Evolutionary conservation across 805 yeast genomes (phyloP).

Genomic region (Lipomyces anomalus): DNA sequence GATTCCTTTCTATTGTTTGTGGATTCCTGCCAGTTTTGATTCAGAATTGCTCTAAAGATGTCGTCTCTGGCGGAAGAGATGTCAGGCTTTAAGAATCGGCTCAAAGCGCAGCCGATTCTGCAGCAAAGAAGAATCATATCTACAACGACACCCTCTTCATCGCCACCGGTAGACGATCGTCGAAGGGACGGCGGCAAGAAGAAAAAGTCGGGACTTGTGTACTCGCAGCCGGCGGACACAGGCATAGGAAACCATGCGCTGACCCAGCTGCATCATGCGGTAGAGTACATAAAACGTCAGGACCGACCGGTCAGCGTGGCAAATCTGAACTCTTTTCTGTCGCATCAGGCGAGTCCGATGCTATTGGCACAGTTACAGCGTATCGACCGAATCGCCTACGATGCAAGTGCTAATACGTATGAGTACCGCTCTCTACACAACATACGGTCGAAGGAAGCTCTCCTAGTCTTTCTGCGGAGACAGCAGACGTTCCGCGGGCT

Average conservation of each 20-base stretch:
- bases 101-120: constrained; percentile 54
- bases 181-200: not conserved
- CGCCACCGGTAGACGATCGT: constrained; percentile 11
- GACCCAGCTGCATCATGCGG: constrained; percentile 83
- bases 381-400: constrained; percentile 70
- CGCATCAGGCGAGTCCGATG: constrained; percentile 54
- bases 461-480: constrained; percentile 63
- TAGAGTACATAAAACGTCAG: constrained; percentile 72
- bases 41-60: too few relatives aligned
- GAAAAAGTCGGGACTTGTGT: constrained; percentile 11
- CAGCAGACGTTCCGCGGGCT: constrained; percentile 87
- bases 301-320: constrained; percentile 65
- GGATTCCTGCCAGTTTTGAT: too few relatives aligned
- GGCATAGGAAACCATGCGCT: constrained; percentile 59
- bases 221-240: constrained; percentile 35
- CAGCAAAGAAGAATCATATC: constrained; percentile 12
- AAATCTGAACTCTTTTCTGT: constrained; percentile 62
- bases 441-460: constrained; percentile 72
- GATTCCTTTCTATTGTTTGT: too few relatives aligned
- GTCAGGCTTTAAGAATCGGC: constrained; percentile 58
- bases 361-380: constrained; percentile 66
- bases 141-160: constrained; percentile 3
- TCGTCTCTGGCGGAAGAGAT: constrained; percentile 48
- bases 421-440: constrained; percentile 87
- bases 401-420: constrained; percentile 55